phyloP scores from a whole-genome alignment of 2,329 filamentous ascomycete species.

The Aureobasidium mangrovei region DNA sequence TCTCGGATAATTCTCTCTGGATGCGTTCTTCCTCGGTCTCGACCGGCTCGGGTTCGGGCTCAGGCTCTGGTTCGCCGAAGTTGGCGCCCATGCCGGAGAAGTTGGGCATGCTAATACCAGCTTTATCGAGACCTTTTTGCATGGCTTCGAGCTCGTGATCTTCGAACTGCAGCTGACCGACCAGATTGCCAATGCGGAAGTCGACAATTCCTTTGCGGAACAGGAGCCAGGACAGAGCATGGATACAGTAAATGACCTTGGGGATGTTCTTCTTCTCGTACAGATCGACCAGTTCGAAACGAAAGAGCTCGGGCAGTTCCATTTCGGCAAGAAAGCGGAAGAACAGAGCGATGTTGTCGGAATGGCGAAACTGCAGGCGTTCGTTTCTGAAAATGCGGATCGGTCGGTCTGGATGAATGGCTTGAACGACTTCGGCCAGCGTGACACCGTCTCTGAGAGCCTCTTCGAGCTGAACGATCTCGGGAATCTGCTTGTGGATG shows the following conservation, averaged over 20 bases:
- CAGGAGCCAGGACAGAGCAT: constrained; percentile 93
- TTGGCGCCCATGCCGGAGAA: constrained; percentile 98
- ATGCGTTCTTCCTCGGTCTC: constrained; percentile 89
- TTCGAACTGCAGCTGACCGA: constrained; percentile 94
- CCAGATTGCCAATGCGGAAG: constrained; percentile 92
- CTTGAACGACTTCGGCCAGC: constrained; percentile 84
- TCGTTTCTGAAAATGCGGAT: constrained; percentile 78
- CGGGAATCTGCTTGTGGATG: constrained; percentile 73
- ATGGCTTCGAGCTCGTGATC: constrained; percentile 95
- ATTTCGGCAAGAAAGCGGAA: constrained; percentile 89
- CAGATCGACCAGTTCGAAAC: constrained; percentile 92
- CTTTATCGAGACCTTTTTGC: constrained; percentile 92
- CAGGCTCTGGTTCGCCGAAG: constrained; percentile 70
- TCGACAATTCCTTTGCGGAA: constrained; percentile 90
- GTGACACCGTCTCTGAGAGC: constrained; percentile 88
- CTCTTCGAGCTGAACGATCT: constrained; percentile 90
- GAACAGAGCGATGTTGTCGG: constrained; percentile 95
- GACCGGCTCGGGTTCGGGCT: constrained; percentile 59
- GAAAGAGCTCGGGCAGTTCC: constrained; percentile 86
- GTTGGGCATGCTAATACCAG: constrained; percentile 91
- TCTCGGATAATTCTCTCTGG: constrained; percentile 69
- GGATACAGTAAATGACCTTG: constrained; percentile 98
- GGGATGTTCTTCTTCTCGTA: constrained; percentile 99
- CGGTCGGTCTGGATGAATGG: constrained; percentile 67
- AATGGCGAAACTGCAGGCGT: constrained; percentile 86